These are phyloP conservation scores for Pachyrhizus erosus DNA, from an alignment of 306 rosid genomes.

Conservation along the genomic window DNA sequence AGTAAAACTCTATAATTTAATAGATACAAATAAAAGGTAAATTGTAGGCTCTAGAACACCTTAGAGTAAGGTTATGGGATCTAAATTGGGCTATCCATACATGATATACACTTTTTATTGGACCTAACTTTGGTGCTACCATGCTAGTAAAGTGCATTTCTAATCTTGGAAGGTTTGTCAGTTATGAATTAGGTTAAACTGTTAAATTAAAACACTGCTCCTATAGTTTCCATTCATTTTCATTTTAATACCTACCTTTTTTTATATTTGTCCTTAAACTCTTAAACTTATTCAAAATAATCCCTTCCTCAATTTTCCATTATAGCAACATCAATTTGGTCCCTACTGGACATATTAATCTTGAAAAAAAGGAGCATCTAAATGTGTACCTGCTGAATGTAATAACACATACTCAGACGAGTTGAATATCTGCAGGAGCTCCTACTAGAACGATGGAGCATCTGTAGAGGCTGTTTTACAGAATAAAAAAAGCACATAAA, in stretches of 20 bases:
- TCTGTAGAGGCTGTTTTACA: not conserved
- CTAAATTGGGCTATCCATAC: too few relatives aligned
- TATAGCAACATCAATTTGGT: not conserved
- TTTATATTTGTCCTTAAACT: not conserved
- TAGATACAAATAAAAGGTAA: too few relatives aligned
- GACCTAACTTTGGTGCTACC: too few relatives aligned
- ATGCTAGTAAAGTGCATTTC: too few relatives aligned
- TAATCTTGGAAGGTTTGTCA: too few relatives aligned
- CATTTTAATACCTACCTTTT: not conserved
- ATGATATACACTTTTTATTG: too few relatives aligned
- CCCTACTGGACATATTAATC: not conserved
- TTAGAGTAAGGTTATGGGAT: too few relatives aligned
- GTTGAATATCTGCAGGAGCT: not conserved
- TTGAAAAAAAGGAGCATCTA: not conserved
- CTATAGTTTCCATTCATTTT: not conserved
- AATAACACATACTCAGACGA: not conserved
- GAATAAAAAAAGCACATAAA: not conserved
- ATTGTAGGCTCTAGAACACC: too few relatives aligned
- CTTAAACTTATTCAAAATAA: not conserved
- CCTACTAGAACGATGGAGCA: not conserved
- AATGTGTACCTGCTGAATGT: not conserved
- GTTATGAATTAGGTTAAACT: constrained; percentile 2
- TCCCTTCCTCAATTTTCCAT: not conserved
- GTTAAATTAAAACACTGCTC: not conserved
- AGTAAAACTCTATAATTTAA: too few relatives aligned